phyloP scores from a whole-genome alignment of 1,139 yeast species.

The Protomyces gravidus region DNA sequence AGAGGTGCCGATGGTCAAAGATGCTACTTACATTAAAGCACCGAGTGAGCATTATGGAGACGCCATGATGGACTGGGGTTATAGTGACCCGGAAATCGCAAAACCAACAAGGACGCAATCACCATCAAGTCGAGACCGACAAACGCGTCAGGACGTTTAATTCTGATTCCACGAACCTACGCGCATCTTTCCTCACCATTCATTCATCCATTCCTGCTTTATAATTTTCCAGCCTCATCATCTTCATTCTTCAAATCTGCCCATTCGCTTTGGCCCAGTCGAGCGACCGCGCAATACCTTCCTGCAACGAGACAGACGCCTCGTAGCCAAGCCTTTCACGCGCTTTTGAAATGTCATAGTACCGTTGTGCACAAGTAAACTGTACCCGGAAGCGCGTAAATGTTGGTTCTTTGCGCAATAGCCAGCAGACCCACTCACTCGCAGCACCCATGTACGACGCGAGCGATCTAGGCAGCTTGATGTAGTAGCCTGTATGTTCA shows the following conservation, averaged over 20 bases:
- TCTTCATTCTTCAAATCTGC: not conserved
- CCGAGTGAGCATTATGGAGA: not conserved
- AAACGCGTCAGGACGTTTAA: not conserved
- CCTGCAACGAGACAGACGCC: conserved; percentile 75
- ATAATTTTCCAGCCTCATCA: no score
- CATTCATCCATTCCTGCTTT: no score
- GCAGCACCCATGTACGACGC: conserved; percentile 78
- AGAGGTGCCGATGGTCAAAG: not conserved
- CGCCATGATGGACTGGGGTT: not conserved
- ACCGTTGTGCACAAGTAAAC: conserved; percentile 90
- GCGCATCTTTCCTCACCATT: not conserved
- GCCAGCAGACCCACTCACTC: conserved; percentile 53
- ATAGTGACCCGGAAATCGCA: not conserved
- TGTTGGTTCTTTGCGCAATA: conserved; percentile 78
- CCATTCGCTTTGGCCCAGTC: conserved; percentile 51
- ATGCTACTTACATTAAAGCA: not conserved
- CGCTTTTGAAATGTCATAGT: conserved; percentile 88
- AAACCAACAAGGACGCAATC: not conserved
- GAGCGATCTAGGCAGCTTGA: conserved; percentile 64
- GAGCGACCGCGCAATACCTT: conserved; percentile 74
- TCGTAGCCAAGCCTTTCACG: conserved; percentile 68
- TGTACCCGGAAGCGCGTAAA: conserved; percentile 92
- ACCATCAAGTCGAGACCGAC: not conserved
- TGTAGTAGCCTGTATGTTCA: conserved; percentile 69
- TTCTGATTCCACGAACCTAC: not conserved